Evolutionary conservation across 306 rosid species (phyloP).

Genomic region (Chamaecrista fasciculata): DNA sequence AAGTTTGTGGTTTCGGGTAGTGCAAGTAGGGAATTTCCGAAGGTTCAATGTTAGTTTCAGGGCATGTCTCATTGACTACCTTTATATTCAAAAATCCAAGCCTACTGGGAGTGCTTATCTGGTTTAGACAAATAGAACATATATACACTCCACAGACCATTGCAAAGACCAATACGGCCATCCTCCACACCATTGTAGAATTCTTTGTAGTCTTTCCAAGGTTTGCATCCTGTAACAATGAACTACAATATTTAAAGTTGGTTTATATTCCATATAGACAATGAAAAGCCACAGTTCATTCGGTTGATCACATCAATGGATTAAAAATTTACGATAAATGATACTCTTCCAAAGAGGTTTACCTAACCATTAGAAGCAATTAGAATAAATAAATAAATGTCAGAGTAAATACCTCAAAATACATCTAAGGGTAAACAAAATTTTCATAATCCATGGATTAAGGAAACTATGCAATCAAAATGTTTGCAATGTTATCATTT

Average conservation of each 20-base stretch:
- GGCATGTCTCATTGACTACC: slow-evolving; percentile 61
- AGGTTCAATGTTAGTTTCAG: slow-evolving; percentile 64
- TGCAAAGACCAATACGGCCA: slow-evolving; percentile 66
- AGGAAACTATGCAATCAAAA: slow-evolving; percentile 8
- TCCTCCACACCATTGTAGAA: slow-evolving; percentile 75
- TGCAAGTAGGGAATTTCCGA: slow-evolving; percentile 74
- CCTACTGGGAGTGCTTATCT: slow-evolving; percentile 55
- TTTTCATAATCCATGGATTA: slow-evolving; percentile 16
- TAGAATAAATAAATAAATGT: background rate
- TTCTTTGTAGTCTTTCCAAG: slow-evolving; percentile 63
- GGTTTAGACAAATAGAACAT: slow-evolving; percentile 85
- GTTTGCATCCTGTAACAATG: slow-evolving; percentile 58
- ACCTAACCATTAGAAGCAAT: too few relatives aligned
- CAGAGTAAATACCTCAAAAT: background rate
- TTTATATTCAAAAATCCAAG: slow-evolving; percentile 51
- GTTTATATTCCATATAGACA: background rate
- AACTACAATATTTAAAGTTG: slow-evolving; percentile 18
- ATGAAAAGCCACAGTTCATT: slow-evolving; percentile 8
- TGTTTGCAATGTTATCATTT: background rate
- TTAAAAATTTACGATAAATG: slow-evolving; percentile 16
- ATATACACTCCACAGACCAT: slow-evolving; percentile 93
- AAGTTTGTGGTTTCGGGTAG: slow-evolving; percentile 78
- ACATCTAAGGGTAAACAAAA: background rate
- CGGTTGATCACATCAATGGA: slow-evolving; percentile 28
- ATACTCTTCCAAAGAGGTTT: background rate